Base-by-base conservation (phyloP, 2,329 filamentous ascomycete species). In the Aspergillus ustus region DNA sequence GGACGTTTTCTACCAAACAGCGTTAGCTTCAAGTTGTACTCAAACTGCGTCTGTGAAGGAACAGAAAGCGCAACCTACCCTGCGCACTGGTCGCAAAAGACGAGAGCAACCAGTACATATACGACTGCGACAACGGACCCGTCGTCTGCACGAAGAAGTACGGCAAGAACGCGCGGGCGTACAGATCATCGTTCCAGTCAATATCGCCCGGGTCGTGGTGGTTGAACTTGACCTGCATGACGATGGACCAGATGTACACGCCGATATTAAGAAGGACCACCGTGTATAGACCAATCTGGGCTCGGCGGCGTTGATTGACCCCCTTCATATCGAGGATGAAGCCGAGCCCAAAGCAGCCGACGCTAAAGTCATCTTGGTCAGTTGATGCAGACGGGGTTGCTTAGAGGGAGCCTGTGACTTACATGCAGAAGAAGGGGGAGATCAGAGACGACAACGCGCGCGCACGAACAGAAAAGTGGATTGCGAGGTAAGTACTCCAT, bases 161-260 rank as follows among this genome's bases (percentile, higher is more conserved):
- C 0, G 80, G 81, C 28, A 83, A 67, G 65, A 82, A 82, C 0
- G 79, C 74, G 2, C 71, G 68, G 4, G 80, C 70, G 56, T 82
- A 83, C 0, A 78, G 70, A 1, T 66, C 61, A 5, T 81, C 78
- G 19, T 80, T 74, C 81, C 80, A 83, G 58, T 82, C 81, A 25
- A 83, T 82, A 13, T 78, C 71, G 1, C 79, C 80, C 0, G 81
- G 81, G 48, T 74, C 65, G 2, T 72, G 55, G 34, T 45, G 61
- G 37, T 79, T 75, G 64, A 83, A 83, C 20, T 68, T 69, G 8
- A 69, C 70, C 63, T 83, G 79, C 76, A 83, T 82, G 20, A 81
- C 71, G 55, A 82, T 81, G 1, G 80, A 82, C 81, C 81, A 83
- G 61, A 82, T 79, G 55, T 83, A 83, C 0, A 82, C 81, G n/a